Conservation (phyloP, 2,329 filamentous ascomycete genomes). For the Fusarium napiforme region DNA sequence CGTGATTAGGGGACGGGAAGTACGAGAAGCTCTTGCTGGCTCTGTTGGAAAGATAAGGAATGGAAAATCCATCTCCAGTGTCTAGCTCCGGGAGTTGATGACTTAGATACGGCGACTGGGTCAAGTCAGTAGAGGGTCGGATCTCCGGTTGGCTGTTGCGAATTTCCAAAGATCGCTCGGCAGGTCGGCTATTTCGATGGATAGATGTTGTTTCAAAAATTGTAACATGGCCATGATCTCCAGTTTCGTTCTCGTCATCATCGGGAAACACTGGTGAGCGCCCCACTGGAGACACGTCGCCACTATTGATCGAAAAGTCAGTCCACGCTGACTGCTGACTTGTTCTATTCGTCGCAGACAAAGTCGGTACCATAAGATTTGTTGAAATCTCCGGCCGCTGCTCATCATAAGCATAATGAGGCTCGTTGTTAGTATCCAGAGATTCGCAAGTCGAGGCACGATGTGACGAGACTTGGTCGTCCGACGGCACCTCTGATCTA, state of each 20-base stretch:
- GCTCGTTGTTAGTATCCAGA: slow-evolving; percentile 49
- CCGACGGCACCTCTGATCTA: slow-evolving; percentile 44
- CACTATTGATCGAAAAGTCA: slow-evolving; percentile 67
- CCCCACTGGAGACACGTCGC: slow-evolving; percentile 51
- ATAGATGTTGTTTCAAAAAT: slow-evolving; percentile 48
- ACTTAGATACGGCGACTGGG: slow-evolving; percentile 43
- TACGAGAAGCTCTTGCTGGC: slow-evolving; percentile 45
- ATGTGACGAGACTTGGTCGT: slow-evolving; percentile 48
- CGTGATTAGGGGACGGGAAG: slow-evolving; percentile 59
- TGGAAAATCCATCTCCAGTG: slow-evolving; percentile 61
- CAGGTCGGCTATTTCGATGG: slow-evolving; percentile 39
- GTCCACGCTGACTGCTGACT: slow-evolving; percentile 71
- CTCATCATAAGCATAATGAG: slow-evolving; percentile 42
- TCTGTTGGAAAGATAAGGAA: slow-evolving; percentile 57
- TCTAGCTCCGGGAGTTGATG: slow-evolving; percentile 63
- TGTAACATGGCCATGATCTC: slow-evolving; percentile 48
- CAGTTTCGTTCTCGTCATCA: slow-evolving; percentile 42
- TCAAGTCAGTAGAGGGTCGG: slow-evolving; percentile 43
- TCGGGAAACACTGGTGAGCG: slow-evolving; percentile 47
- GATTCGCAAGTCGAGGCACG: slow-evolving; percentile 56
- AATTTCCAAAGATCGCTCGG: slow-evolving; percentile 34
- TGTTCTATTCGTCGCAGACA: slow-evolving; percentile 56
- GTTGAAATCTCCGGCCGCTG: slow-evolving; percentile 53
- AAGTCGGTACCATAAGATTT: slow-evolving; percentile 60
- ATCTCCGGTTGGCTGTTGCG: slow-evolving; percentile 37